These are phyloP conservation scores for Xylaria sp. DNA, from an alignment of 2,329 filamentous ascomycete genomes.

Conservation along the genomic window DNA sequence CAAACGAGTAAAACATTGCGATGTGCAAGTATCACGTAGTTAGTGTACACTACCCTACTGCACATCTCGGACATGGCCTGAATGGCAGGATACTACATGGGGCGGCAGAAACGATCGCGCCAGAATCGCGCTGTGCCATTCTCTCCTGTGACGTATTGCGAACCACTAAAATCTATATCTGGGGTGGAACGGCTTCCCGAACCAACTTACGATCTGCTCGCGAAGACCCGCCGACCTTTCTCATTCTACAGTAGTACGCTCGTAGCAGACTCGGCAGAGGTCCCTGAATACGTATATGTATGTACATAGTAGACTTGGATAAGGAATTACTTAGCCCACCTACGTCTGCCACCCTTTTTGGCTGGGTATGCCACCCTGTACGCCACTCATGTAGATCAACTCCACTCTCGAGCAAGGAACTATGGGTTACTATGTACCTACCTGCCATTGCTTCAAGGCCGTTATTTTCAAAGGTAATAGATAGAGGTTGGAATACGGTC, in stretches of 20 bases:
- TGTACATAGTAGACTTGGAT: background rate
- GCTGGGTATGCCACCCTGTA: too few species aligned
- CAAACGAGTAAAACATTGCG: conserved; percentile 20
- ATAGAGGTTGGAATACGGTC: too few species aligned
- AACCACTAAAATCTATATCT: background rate
- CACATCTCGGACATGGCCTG: background rate
- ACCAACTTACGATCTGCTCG: conserved; percentile 25
- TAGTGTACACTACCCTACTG: too few species aligned
- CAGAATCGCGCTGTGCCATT: conserved; percentile 14
- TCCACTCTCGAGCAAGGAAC: too few species aligned
- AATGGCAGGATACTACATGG: background rate
- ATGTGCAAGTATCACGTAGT: conserved; percentile 25
- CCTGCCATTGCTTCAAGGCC: too few species aligned
- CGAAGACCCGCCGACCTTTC: background rate
- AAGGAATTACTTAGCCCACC: conserved; percentile 9
- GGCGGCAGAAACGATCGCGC: conserved; percentile 11
- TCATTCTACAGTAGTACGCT: too few species aligned
- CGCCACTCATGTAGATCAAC: too few species aligned
- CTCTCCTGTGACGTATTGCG: conserved; percentile 29
- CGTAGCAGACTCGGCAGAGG: too few species aligned
- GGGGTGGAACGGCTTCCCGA: conserved; percentile 18
- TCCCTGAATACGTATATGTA: too few species aligned
- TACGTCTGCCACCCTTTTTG: too few species aligned
- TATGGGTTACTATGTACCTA: too few species aligned
- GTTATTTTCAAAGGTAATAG: too few species aligned